Base-by-base conservation (phyloP, 768 basidiomycete species). In the Melanogaster broomeanus region DNA sequence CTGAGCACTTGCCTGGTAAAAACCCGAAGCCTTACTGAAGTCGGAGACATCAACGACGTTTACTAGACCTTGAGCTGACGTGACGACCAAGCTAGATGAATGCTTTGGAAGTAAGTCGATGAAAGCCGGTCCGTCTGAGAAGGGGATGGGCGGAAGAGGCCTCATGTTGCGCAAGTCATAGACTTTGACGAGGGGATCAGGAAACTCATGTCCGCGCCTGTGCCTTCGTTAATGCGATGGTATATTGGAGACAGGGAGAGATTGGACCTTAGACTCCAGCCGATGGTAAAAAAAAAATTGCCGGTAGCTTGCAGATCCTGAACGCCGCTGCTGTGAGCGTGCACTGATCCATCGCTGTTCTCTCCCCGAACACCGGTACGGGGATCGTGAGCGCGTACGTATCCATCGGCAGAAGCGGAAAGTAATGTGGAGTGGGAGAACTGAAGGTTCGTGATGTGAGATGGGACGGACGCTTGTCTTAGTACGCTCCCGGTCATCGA, bases 151-250 rank as follows among this genome's bases (percentile, higher is more conserved):
- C 3, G 92, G 80, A 2, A 98, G 77, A 1, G 93, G 78, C 35
- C 83, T 80, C 76, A 98, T 82, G 21, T 80, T 90, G 27, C 96
- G 87, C 27, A 92, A 61, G 67, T 99, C 96, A 61, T 88, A 97
- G 12, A 98, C 78, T 71, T 96, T 97, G 56, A 99, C 92, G 30
- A 94, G 76, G 3, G 93, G 91, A 66, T 98, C 96, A 0, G 91
- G 89, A 48, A 88, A 81, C 5, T 95, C 93, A 42, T 88, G 85
- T 7, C 88, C 85, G 69, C 90, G 92, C 67, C 95, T 97, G 61
- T 35, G 47, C 27, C 25, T 31, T 11, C 13, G 57, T 67, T 61
- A 60, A 51, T 35, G 27, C 3, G 44, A 28, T 19, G 30, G 45
- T 27, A 18, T 0, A 18, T 27, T 22, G 16, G n/a, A 33, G 19